Percentiles rank a stretch among this genome's conserved stretches.
Conservation (phyloP, 2,329 filamentous ascomycete species). For the Teratosphaeria viscida region DNA sequence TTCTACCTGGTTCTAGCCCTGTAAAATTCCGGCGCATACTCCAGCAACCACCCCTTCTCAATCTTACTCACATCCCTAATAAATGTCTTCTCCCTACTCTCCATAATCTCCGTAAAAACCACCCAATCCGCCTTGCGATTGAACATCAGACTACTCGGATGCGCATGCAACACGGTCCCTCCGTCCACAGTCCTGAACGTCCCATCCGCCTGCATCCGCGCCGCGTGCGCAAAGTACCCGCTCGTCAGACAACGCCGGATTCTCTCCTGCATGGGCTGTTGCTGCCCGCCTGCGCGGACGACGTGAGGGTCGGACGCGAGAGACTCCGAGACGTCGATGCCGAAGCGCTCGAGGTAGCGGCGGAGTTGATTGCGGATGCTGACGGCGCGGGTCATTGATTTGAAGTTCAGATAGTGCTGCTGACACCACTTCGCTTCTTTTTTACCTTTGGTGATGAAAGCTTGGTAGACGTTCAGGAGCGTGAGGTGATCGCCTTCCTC, state of each 20-base stretch:
- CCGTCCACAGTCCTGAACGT: constrained; percentile 80
- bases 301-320: constrained; percentile 29
- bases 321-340: constrained; percentile 57
- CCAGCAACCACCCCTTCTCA: constrained; percentile 81
- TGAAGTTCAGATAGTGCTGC: constrained; percentile 79
- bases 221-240: constrained; percentile 88
- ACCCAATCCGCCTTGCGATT: constrained; percentile 96
- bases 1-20: neutral
- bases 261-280: constrained; percentile 50
- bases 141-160: constrained; percentile 90
- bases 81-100: constrained; percentile 78
- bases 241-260: constrained; percentile 77
- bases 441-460: constrained; percentile 71
- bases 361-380: constrained; percentile 80
- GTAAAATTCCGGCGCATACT: constrained; percentile 66
- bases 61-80: constrained; percentile 90
- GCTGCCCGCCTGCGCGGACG: constrained; percentile 31
- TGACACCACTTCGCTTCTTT: constrained; percentile 82
- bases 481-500: constrained; percentile 93
- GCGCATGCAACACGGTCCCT: constrained; percentile 67
- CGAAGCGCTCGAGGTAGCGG: constrained; percentile 78
- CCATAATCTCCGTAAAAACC: constrained; percentile 85
- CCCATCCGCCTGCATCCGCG: constrained; percentile 87
- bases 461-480: constrained; percentile 83
- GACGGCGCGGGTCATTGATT: constrained; percentile 68